phyloP scores from a whole-genome alignment of 306 rosid species.

The Citrullus mucosospermus region DNA sequence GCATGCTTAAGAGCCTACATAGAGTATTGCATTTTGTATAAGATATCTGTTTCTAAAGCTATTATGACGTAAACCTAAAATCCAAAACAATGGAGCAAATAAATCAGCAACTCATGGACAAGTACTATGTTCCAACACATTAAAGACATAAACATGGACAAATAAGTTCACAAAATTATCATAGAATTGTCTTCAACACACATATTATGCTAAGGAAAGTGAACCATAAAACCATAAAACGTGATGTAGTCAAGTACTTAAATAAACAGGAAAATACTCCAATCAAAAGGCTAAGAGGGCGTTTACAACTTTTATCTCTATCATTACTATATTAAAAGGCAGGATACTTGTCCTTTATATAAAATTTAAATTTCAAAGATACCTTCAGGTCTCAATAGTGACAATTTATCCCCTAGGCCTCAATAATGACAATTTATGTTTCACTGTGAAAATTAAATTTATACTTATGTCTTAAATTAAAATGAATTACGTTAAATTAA shows the following conservation, averaged over 20 bases:
- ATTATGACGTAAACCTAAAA: background rate
- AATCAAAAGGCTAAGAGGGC: background rate
- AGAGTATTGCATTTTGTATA: background rate
- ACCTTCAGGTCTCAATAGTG: background rate
- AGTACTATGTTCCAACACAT: background rate
- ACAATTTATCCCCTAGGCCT: background rate
- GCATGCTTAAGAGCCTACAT: conserved; percentile 39
- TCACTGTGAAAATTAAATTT: background rate
- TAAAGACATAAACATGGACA: background rate
- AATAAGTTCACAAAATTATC: background rate
- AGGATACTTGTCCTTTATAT: background rate
- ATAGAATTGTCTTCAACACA: background rate
- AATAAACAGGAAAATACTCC: background rate
- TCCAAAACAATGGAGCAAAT: background rate
- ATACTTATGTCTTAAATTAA: background rate
- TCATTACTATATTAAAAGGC: background rate
- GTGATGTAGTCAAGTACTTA: background rate
- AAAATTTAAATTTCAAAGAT: background rate
- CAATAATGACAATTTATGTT: background rate
- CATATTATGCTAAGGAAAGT: background rate
- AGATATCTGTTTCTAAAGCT: background rate
- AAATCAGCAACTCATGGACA: background rate
- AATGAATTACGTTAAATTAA: background rate
- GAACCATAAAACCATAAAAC: background rate
- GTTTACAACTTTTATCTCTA: background rate